These are phyloP conservation scores for Termitomyces sp. DNA, from an alignment of 768 basidiomycete genomes.

Conservation along the genomic window DNA sequence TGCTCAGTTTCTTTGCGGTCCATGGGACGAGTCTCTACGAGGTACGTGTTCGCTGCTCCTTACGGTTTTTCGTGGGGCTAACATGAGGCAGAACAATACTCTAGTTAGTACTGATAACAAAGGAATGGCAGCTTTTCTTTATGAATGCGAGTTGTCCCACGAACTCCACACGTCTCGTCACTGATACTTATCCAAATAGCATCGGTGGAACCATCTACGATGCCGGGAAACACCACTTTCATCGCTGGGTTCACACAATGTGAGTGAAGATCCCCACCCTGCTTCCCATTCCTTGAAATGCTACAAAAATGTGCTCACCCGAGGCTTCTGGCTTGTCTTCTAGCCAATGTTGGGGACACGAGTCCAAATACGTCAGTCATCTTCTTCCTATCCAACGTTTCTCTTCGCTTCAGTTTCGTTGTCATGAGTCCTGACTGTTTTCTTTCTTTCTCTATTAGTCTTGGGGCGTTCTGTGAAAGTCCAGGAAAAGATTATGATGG, in stretches of 20 bases:
- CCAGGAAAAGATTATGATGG: conserved; percentile 70
- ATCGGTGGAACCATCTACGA: conserved; percentile 54
- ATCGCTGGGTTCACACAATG: conserved; percentile 76
- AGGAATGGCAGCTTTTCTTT: conserved; percentile 80
- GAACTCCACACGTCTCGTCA: neutral
- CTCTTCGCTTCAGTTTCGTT: neutral
- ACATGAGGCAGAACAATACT: conserved; percentile 62
- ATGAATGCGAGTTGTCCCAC: conserved; percentile 47
- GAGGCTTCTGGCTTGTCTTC: conserved; percentile 1
- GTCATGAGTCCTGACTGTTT: neutral
- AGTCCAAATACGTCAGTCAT: conserved; percentile 70
- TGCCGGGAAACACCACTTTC: conserved; percentile 69
- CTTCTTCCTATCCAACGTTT: neutral
- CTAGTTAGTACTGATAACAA: conserved; percentile 82
- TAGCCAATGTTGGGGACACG: conserved; percentile 80
- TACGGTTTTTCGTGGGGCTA: neutral
- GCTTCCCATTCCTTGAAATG: neutral
- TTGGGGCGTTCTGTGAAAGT: conserved; percentile 75
- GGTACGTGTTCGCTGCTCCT: conserved; percentile 30
- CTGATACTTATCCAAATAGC: conserved; percentile 35
- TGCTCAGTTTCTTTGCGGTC: conserved; percentile 74
- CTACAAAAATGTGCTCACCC: conserved; percentile 3
- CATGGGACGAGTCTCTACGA: conserved; percentile 81
- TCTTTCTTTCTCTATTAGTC: conserved; percentile 25
- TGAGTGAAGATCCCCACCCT: conserved; percentile 23